Percentiles rank a stretch among this genome's conserved stretches.
phyloP scores from a whole-genome alignment of 2,329 filamentous ascomycete genomes.

The Chrysoporthe austroafricana region DNA sequence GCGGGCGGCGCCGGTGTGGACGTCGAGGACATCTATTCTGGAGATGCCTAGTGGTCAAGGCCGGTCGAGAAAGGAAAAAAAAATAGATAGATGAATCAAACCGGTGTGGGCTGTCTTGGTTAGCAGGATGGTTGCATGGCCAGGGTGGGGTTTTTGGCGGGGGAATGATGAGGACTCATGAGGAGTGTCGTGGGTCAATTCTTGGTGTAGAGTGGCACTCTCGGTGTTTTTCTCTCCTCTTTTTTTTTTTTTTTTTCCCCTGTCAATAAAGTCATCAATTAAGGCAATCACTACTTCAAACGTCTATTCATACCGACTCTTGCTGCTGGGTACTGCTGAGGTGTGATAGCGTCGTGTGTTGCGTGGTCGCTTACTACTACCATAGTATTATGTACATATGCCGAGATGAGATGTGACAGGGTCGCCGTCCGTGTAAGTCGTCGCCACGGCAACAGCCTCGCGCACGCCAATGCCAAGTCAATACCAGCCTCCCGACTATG shows the following conservation, averaged over 20 bases:
- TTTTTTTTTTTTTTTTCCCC: neutral
- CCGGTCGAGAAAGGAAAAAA: neutral
- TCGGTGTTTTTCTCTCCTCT: neutral
- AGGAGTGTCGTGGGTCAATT: neutral
- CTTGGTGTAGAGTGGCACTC: neutral
- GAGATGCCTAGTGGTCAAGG: neutral
- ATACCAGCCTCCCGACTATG: constrained; percentile 2
- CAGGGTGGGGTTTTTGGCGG: neutral
- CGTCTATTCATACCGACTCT: too few relatives aligned
- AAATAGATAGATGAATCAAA: neutral
- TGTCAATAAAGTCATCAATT: neutral
- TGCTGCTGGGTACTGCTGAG: too few relatives aligned
- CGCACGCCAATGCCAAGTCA: neutral
- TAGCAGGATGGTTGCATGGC: neutral
- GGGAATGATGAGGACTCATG: neutral
- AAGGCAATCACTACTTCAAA: too few relatives aligned
- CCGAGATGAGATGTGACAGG: neutral
- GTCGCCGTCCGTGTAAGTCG: neutral
- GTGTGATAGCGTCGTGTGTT: too few relatives aligned
- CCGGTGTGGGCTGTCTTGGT: neutral
- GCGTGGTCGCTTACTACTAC: too few relatives aligned
- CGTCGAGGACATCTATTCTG: neutral
- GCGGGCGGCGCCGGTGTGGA: neutral
- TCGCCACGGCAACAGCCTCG: constrained; percentile 5
- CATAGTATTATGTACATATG: neutral